Conservation (phyloP, 2,329 filamentous ascomycete species). For the Ceratocystiopsis sp. region DNA sequence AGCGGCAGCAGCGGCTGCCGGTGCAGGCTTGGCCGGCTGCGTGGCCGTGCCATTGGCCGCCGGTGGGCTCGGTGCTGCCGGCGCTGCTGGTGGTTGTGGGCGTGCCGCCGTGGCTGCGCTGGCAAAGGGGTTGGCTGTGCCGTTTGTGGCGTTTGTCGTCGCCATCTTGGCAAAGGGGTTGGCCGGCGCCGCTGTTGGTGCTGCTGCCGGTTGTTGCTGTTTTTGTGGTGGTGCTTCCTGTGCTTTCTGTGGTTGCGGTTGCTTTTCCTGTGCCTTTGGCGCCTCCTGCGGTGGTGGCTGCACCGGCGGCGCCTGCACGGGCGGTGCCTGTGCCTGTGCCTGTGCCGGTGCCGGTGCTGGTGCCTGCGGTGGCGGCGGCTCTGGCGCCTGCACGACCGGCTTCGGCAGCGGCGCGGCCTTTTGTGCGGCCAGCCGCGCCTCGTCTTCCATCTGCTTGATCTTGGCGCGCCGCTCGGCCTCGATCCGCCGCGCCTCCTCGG, state of each 20-base stretch:
- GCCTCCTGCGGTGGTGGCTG: neutral
- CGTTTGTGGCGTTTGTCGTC: neutral
- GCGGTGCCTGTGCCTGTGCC: too few relatives aligned
- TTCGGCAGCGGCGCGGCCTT: conserved; percentile 15
- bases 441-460: conserved; percentile 13
- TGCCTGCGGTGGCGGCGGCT: conserved; percentile 9
- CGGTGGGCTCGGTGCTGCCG: too few relatives aligned
- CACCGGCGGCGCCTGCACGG: neutral
- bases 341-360: conserved; percentile 2
- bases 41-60: neutral
- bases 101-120: neutral
- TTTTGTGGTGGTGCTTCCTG: neutral
- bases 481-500: conserved; percentile 12
- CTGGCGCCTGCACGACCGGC: conserved; percentile 4
- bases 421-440: conserved; percentile 17
- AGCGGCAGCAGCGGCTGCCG: neutral
- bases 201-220: neutral
- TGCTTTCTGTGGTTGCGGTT: too few relatives aligned
- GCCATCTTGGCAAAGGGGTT: neutral
- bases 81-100: too few relatives aligned
- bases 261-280: too few relatives aligned
- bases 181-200: neutral
- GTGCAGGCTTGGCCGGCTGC: neutral
- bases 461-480: conserved; percentile 10
- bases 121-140: neutral